A percentile compares a stretch with the other conserved stretches of the same genome.
phyloP scores from a whole-genome alignment of 2,329 filamentous ascomycete genomes.

The Ascocoryne sarcoides region DNA sequence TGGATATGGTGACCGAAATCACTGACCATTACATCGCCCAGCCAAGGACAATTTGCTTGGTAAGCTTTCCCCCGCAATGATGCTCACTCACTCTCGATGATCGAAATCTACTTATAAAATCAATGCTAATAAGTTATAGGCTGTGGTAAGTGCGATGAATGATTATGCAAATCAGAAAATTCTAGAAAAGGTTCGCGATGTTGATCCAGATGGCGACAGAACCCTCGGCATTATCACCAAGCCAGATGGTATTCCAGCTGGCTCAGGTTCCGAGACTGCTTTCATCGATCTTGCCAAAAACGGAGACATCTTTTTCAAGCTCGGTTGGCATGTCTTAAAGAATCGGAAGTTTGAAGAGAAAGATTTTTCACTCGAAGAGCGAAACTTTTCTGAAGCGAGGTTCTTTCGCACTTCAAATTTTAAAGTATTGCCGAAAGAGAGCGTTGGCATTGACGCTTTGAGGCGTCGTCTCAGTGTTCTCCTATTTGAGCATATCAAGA shows the following conservation, averaged over 20 bases:
- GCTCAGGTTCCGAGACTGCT: slow-evolving; percentile 29
- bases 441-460: slow-evolving; percentile 22
- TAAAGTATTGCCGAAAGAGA: slow-evolving; percentile 16
- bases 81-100: no score
- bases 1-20: slow-evolving; percentile 24
- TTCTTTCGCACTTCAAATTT: slow-evolving; percentile 25
- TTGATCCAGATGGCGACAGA: slow-evolving; percentile 29
- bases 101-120: no score
- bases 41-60: slow-evolving; percentile 36
- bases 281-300: slow-evolving; percentile 34
- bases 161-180: slow-evolving; percentile 35
- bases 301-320: slow-evolving; percentile 32
- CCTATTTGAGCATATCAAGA: slow-evolving; percentile 28
- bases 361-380: slow-evolving; percentile 21
- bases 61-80: no score
- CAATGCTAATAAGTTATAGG: no score
- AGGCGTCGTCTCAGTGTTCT: slow-evolving; percentile 19
- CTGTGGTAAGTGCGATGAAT: slow-evolving; percentile 36
- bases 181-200: slow-evolving; percentile 28
- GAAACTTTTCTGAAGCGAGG: slow-evolving; percentile 15
- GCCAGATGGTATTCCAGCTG: slow-evolving; percentile 31
- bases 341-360: slow-evolving; percentile 35
- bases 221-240: slow-evolving; percentile 41
- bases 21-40: slow-evolving; percentile 33
- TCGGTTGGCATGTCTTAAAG: slow-evolving; percentile 42